Conservation (phyloP, 495 filamentous ascomycete genomes). For the Podospora sp. region DNA sequence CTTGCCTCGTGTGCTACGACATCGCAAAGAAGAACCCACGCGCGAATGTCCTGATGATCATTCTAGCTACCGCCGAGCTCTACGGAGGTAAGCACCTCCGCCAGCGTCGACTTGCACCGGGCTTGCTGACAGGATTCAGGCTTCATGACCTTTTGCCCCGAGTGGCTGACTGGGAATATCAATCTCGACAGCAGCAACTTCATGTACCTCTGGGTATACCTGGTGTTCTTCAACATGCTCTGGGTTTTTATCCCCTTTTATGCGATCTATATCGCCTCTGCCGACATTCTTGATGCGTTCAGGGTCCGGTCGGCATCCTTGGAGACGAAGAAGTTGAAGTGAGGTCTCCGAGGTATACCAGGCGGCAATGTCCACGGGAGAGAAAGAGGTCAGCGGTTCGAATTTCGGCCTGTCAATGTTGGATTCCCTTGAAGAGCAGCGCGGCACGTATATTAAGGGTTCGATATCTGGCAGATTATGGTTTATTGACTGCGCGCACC, state of each 20-base stretch:
- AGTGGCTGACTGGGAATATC: constrained; percentile 79
- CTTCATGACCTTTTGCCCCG: constrained; percentile 94
- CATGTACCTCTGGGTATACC: constrained; percentile 86
- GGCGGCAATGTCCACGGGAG: not conserved
- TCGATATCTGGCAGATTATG: not conserved
- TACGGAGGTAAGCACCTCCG: constrained; percentile 68
- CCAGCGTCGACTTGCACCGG: not conserved
- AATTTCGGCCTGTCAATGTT: not conserved
- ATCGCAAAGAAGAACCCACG: constrained; percentile 61
- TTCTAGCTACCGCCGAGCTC: constrained; percentile 88
- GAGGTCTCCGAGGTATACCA: not conserved
- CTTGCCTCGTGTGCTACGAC: constrained; percentile 69
- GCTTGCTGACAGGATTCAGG: constrained; percentile 43
- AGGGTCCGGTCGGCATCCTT: constrained; percentile 32
- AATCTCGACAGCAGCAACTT: constrained; percentile 80
- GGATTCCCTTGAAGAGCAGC: constrained; percentile 1
- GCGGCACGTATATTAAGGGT: constrained; percentile 12
- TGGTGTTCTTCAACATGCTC: constrained; percentile 88
- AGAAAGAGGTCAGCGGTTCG: not conserved
- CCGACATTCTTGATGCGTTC: constrained; percentile 63
- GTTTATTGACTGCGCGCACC: not conserved
- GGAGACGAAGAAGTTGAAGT: constrained; percentile 35
- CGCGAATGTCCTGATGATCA: constrained; percentile 68
- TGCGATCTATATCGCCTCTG: constrained; percentile 68
- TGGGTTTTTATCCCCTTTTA: constrained; percentile 85